Percentiles rank a stretch among this genome's conserved stretches.
Evolutionary conservation across 108 stramenopile species (phyloP).

Genomic region (Nitzschia inconspicua): DNA sequence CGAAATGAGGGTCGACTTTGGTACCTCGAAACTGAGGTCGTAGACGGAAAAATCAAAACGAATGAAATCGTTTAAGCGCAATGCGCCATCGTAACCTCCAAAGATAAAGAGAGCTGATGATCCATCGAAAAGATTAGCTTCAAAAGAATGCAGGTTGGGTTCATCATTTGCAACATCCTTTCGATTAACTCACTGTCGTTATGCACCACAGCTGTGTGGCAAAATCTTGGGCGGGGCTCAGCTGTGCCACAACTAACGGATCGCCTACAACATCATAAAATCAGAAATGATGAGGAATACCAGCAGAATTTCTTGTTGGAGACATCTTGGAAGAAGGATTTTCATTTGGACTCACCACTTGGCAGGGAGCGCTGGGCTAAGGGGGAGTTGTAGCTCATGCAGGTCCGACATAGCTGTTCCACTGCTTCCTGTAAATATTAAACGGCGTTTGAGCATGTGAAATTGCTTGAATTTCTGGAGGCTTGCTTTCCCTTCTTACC

Average conservation of each 20-base stretch:
- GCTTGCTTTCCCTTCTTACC: no score
- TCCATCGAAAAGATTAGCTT: no score
- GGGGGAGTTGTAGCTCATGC: slow-evolving; percentile 78
- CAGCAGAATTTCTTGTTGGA: background rate
- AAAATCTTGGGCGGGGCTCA: slow-evolving; percentile 79
- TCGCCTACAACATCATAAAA: slow-evolving; percentile 11
- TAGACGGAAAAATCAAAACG: slow-evolving; percentile 67
- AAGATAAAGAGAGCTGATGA: slow-evolving; percentile 85
- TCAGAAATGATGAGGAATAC: background rate
- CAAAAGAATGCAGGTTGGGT: no score
- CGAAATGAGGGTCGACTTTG: slow-evolving; percentile 71
- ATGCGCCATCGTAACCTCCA: slow-evolving; percentile 94
- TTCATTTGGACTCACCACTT: slow-evolving; percentile 27
- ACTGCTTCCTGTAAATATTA: no score
- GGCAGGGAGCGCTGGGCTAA: slow-evolving; percentile 26
- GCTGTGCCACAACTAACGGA: slow-evolving; percentile 17
- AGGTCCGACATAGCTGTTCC: slow-evolving; percentile 96
- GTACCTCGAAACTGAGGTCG: slow-evolving; percentile 62
- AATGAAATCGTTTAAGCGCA: slow-evolving; percentile 92
- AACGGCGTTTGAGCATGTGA: no score
- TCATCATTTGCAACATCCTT: background rate
- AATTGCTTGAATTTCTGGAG: no score
- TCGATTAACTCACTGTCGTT: slow-evolving; percentile 8
- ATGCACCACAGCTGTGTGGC: slow-evolving; percentile 85
- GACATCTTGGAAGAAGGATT: background rate